Percentiles rank a stretch among this genome's conserved stretches.
Evolutionary conservation across 169 alveolate genomes (phyloP).

Genomic region (Pseudocohnilembus persalinus): DNA sequence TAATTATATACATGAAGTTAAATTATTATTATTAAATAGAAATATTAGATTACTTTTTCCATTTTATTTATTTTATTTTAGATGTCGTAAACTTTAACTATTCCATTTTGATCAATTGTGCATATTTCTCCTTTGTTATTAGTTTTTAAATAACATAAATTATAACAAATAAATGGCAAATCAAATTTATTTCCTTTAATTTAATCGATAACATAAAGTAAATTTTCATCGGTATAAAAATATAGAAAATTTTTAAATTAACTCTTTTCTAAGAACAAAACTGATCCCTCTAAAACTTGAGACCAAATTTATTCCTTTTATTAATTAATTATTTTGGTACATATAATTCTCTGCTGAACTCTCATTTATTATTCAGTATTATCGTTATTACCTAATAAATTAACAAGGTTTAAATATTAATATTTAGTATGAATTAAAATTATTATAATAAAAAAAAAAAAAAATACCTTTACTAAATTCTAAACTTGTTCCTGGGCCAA

Average conservation of each 20-base stretch:
- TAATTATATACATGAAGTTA: background rate
- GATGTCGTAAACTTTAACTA: constrained; percentile 5
- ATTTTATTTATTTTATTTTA: background rate
- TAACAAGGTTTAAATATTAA: background rate
- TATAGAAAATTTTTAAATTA: background rate
- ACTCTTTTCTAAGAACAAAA: constrained; percentile 3
- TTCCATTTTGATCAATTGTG: constrained; percentile 1
- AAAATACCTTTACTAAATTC: no score
- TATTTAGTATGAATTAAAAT: no score
- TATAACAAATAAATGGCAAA: background rate
- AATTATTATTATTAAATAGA: background rate
- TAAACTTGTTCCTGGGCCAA: background rate
- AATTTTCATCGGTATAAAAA: background rate
- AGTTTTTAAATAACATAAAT: background rate
- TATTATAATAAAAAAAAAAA: no score
- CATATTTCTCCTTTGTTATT: background rate
- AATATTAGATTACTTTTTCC: background rate
- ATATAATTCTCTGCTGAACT: background rate
- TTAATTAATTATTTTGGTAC: background rate
- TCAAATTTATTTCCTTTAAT: constrained; percentile 10
- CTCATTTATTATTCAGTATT: background rate
- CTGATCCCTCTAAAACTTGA: constrained; percentile 3
- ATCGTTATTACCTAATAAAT: background rate
- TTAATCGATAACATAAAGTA: background rate
- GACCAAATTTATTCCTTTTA: constrained; percentile 7